Percentiles rank a stretch among this genome's conserved stretches.
phyloP scores from a whole-genome alignment of 1,139 yeast genomes.

The Kodamaea fungicola region DNA sequence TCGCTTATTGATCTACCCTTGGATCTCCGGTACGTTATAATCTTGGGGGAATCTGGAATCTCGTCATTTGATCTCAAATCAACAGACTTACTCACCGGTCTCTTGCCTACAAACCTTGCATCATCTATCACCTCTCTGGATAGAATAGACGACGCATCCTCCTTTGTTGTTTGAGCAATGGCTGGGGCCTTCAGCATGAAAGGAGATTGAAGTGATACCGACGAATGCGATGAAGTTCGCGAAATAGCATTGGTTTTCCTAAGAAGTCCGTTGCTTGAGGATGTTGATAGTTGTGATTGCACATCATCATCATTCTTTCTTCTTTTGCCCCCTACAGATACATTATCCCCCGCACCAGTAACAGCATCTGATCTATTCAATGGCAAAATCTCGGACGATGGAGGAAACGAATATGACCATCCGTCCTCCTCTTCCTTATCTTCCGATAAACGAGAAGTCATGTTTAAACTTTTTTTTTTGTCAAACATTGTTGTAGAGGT shows the following conservation, averaged over 20 bases:
- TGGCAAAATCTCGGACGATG: slow-evolving; percentile 33
- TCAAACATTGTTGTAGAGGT: no score
- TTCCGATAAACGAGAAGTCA: neutral
- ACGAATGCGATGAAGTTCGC: slow-evolving; percentile 20
- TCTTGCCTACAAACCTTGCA: neutral
- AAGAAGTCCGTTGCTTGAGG: slow-evolving; percentile 5
- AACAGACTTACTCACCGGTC: neutral
- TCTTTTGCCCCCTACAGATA: slow-evolving; percentile 4
- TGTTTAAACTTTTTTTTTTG: no score
- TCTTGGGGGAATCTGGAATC: slow-evolving; percentile 35
- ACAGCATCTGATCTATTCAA: slow-evolving; percentile 4
- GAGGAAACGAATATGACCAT: slow-evolving; percentile 45
- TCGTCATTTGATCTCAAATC: neutral
- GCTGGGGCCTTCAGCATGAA: slow-evolving; percentile 50
- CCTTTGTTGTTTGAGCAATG: slow-evolving; percentile 54
- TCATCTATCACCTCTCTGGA: slow-evolving; percentile 25
- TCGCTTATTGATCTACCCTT: slow-evolving; percentile 30
- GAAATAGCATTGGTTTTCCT: slow-evolving; percentile 3
- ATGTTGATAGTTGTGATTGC: slow-evolving; percentile 8
- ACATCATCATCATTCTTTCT: slow-evolving; percentile 9
- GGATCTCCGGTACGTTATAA: slow-evolving; percentile 46
- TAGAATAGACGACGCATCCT: slow-evolving; percentile 46
- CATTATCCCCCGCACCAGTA: slow-evolving; percentile 1
- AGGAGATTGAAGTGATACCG: slow-evolving; percentile 34
- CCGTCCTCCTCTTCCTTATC: slow-evolving; percentile 34